These are phyloP conservation scores for Trametes meyenii DNA, from an alignment of 768 basidiomycete species.

Conservation along the genomic window DNA sequence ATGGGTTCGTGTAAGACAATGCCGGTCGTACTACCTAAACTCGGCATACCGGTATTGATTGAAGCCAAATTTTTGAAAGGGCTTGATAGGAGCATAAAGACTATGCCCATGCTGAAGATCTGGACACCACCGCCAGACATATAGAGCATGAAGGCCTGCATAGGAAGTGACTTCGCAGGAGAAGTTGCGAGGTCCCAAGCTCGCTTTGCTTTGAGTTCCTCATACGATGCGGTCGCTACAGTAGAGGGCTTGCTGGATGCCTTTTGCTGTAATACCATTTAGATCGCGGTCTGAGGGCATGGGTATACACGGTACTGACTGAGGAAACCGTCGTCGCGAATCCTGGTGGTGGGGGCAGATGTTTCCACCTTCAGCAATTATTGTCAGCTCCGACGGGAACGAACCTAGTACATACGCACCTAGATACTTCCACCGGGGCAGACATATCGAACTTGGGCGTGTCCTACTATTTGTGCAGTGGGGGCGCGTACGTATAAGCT, in stretches of 20 bases:
- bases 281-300: not conserved
- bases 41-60: constrained; percentile 72
- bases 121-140: constrained; percentile 97
- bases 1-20: not conserved
- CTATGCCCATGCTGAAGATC: constrained; percentile 95
- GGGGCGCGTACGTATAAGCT: no score
- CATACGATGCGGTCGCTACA: constrained; percentile 51
- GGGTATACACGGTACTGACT: constrained; percentile 24
- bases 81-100: constrained; percentile 86
- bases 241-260: constrained; percentile 39
- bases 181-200: constrained; percentile 85
- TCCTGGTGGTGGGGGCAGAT: constrained; percentile 68
- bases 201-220: constrained; percentile 71
- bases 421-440: constrained; percentile 16
- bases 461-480: no score
- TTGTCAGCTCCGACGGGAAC: no score
- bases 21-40: not conserved
- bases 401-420: constrained; percentile 15
- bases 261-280: constrained; percentile 36
- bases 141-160: constrained; percentile 99
- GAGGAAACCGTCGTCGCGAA: constrained; percentile 53
- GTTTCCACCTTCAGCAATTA: constrained; percentile 52
- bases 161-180: constrained; percentile 89
- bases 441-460: no score
- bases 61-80: constrained; percentile 84